A percentile compares a stretch with the other conserved stretches of the same genome.
Conservation (phyloP, 805 yeast species). For the Candida germanica region DNA sequence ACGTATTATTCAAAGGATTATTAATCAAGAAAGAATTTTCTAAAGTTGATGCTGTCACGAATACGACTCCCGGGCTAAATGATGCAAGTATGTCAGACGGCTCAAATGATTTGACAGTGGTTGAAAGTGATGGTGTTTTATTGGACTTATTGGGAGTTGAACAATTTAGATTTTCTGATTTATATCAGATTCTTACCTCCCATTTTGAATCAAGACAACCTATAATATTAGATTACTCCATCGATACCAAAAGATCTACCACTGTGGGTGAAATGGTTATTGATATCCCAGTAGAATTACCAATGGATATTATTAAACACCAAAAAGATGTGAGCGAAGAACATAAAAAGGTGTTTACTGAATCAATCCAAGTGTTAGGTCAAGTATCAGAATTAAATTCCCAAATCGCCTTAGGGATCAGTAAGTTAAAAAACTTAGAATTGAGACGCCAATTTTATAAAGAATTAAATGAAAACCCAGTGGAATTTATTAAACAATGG, state of each 20-base stretch:
- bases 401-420: conserved; percentile 48
- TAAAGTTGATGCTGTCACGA: conserved; percentile 38
- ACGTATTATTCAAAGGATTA: conserved; percentile 64
- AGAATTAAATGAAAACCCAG: conserved; percentile 74
- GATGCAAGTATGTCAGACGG: conserved; percentile 20
- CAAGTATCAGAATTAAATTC: conserved; percentile 40
- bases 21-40: conserved; percentile 28
- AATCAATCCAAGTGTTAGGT: conserved; percentile 42
- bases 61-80: conserved; percentile 16
- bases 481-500: conserved; percentile 68
- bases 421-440: conserved; percentile 51
- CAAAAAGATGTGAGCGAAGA: conserved; percentile 37
- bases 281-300: conserved; percentile 58
- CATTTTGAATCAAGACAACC: conserved; percentile 83
- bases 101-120: conserved; percentile 28
- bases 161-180: conserved; percentile 64
- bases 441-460: conserved; percentile 77
- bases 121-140: conserved; percentile 45
- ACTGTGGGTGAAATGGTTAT: conserved; percentile 77
- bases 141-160: conserved; percentile 46
- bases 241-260: conserved; percentile 72
- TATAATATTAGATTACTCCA: conserved; percentile 67
- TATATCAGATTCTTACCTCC: conserved; percentile 63
- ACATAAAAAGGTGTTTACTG: conserved; percentile 39
- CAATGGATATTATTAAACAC: conserved; percentile 31